Conservation (phyloP, 495 filamentous ascomycete genomes). For the Trichoderma parareesei region DNA sequence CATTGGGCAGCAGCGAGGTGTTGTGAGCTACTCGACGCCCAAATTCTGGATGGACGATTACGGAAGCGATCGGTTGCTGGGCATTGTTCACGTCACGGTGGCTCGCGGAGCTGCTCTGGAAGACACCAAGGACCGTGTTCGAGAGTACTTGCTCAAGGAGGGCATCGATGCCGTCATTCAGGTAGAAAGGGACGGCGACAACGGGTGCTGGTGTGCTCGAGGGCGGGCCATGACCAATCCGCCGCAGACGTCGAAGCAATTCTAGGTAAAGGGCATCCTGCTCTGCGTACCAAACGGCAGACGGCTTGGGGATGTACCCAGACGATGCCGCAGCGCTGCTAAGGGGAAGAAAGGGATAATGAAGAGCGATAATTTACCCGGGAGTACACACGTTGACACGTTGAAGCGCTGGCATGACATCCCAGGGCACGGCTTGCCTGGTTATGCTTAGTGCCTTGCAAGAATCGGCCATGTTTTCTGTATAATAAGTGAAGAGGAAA, state of each 20-base stretch:
- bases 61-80: conserved; percentile 48
- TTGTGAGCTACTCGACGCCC: conserved; percentile 77
- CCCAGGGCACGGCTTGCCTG: not conserved
- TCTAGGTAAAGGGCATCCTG: not conserved
- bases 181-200: conserved; percentile 65
- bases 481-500: not conserved
- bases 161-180: conserved; percentile 68
- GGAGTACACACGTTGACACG: not conserved
- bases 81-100: conserved; percentile 77
- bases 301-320: too few relatives aligned
- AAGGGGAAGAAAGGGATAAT: too few relatives aligned
- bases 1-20: conserved; percentile 72
- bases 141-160: conserved; percentile 49
- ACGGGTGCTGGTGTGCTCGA: conserved; percentile 68
- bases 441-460: not conserved
- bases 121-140: conserved; percentile 63
- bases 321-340: too few relatives aligned
- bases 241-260: conserved; percentile 7
- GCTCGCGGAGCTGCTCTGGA: conserved; percentile 62
- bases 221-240: conserved; percentile 1
- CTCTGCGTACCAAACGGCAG: not conserved
- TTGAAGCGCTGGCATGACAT: too few relatives aligned
- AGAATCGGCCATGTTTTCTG: not conserved
- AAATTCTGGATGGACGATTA: conserved; percentile 92
- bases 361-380: too few relatives aligned